These are phyloP conservation scores for Cordyceps farinosa DNA, from an alignment of 2,329 filamentous ascomycete genomes.

Conservation along the genomic window DNA sequence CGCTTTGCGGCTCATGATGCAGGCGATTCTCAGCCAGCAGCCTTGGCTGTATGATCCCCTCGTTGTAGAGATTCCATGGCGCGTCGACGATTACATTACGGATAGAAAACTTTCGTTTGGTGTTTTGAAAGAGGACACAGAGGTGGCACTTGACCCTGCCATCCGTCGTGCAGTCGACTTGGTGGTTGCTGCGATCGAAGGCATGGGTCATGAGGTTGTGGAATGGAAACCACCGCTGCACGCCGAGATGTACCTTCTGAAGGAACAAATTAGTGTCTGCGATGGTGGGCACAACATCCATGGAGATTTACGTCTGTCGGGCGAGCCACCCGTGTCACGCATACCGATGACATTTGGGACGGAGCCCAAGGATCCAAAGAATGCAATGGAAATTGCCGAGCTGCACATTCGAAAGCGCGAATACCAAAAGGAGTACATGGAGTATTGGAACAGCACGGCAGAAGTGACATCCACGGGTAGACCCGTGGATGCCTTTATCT, in stretches of 20 bases:
- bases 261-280: neutral
- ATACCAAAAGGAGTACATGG: constrained; percentile 12
- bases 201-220: neutral
- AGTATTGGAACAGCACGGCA: constrained; percentile 12
- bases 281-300: constrained; percentile 6
- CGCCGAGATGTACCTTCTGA: neutral
- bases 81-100: neutral
- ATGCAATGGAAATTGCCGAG: constrained; percentile 3
- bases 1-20: neutral
- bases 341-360: neutral
- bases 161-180: neutral
- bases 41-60: neutral
- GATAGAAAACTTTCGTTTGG: neutral
- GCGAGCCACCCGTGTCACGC: neutral
- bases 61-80: neutral
- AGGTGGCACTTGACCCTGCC: neutral
- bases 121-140: neutral
- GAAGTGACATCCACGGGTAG: neutral
- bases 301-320: neutral
- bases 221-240: neutral
- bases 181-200: neutral
- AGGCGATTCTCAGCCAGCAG: neutral
- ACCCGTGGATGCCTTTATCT: constrained; percentile 34
- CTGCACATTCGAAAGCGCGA: constrained; percentile 5
- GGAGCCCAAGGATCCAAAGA: neutral